Base-by-base conservation (phyloP, 2,329 filamentous ascomycete species). In the Herpomyces periplanetae region DNA sequence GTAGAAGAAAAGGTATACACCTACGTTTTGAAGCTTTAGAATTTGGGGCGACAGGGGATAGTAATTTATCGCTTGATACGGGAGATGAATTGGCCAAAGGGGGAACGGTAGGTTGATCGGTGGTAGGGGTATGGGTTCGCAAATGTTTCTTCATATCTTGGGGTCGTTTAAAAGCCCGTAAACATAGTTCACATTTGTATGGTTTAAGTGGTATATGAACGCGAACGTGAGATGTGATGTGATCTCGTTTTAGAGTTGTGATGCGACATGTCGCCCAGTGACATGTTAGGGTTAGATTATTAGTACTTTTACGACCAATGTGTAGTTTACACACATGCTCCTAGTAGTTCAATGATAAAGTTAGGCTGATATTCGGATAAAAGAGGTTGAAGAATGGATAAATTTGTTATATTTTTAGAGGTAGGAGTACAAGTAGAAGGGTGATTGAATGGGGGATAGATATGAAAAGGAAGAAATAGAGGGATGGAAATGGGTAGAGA, bases 81-180 rank as follows among this genome's bases (percentile, higher is more conserved):
- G 19, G 22, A 26, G 19, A 28, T 24, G 8, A 26, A 30, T 14
- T 24, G 29, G 47, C 48, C 11, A 54, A 50, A 30, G 57, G 52
- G 3, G 55, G 55, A 17, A 54, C 60, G 29, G 52, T 48, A 24
- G 55, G 45, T 25, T 55, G 45, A 15, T 85, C 68, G 16, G 71
- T 84, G 41, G 88, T 75, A 34, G 88, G 75, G 30, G 75, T 75
- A 36, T 91, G 75, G 3, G 75, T 91, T 58, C 91, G 91, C 41
- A 91, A 71, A 38, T 96, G 80, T 48, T 96, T 96, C 57, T 96
- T 91, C 32, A 96, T 41, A 45, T 96, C 80, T 44, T 96, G 80
- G 2, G 80, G 80, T 13, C 80, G 65, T 55, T 96, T 96, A 52
- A 96, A 96, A 2, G 73, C 73, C 48, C 96, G 91, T 36, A 69